These are phyloP conservation scores for Arthonia radiata DNA, from an alignment of 495 filamentous ascomycete species.

Conservation along the genomic window DNA sequence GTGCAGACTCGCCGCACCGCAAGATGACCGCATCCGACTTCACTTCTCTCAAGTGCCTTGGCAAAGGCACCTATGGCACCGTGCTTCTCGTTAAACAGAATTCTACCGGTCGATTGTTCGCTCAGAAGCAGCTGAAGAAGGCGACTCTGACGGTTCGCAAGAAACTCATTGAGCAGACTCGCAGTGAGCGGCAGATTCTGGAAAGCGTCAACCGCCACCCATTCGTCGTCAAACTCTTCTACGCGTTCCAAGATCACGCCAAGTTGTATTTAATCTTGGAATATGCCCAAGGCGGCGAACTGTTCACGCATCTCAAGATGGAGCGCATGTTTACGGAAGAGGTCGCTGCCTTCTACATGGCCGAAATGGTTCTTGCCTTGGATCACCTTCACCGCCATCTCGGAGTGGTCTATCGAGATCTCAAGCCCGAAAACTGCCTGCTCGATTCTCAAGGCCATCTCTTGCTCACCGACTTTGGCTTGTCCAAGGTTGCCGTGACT, in stretches of 20 bases:
- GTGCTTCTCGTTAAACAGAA: constrained; percentile 78
- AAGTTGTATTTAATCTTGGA: constrained; percentile 95
- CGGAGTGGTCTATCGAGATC: constrained; percentile 84
- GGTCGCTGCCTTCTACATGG: constrained; percentile 88
- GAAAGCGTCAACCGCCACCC: constrained; percentile 90
- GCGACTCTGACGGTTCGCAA: constrained; percentile 81
- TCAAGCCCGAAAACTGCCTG: constrained; percentile 96
- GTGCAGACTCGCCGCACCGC: constrained; percentile 18
- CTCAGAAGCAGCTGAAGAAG: constrained; percentile 97
- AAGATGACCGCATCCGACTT: constrained; percentile 91
- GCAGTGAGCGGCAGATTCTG: constrained; percentile 80
- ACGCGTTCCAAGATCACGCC: constrained; percentile 94
- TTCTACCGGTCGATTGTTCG: constrained; percentile 67
- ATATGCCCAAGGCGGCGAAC: constrained; percentile 90
- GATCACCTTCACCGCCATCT: constrained; percentile 77
- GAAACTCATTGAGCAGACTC: constrained; percentile 82
- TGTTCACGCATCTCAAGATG: constrained; percentile 71
- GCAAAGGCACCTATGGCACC: constrained; percentile 86
- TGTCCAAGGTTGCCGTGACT: constrained; percentile 81
- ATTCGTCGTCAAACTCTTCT: constrained; percentile 91
- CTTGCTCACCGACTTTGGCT: constrained; percentile 85
- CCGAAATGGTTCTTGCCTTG: constrained; percentile 81
- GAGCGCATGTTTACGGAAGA: constrained; percentile 83
- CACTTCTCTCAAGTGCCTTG: constrained; percentile 69
- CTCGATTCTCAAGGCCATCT: constrained; percentile 79